phyloP scores from a whole-genome alignment of 2,329 filamentous ascomycete genomes.

The Paracoccidioides lutzii region DNA sequence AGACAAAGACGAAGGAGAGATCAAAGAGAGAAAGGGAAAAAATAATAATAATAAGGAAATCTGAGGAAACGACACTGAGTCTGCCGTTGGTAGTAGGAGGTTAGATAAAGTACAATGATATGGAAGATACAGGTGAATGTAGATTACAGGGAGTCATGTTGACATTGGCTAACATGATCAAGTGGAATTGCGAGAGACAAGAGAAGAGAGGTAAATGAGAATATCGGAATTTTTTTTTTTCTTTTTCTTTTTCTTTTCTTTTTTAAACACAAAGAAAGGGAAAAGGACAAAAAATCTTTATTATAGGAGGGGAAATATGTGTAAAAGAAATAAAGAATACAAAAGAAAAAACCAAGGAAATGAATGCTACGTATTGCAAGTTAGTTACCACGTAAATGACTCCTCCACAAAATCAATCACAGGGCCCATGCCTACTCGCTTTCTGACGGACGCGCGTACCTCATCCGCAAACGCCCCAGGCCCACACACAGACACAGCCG shows the following conservation, averaged over 20 bases:
- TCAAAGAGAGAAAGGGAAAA: background rate
- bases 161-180: background rate
- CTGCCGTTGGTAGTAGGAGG: too few species aligned
- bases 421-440: constrained; percentile 38
- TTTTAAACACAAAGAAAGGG: too few species aligned
- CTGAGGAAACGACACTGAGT: too few species aligned
- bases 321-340: constrained; percentile 1
- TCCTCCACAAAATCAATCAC: constrained; percentile 52
- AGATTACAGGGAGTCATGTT: background rate
- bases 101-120: too few species aligned
- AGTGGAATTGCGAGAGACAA: background rate
- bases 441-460: constrained; percentile 43
- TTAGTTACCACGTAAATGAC: constrained; percentile 47
- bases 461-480: constrained; percentile 51
- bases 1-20: background rate
- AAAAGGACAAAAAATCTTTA: too few species aligned
- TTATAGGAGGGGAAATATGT: background rate
- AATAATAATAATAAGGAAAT: constrained; percentile 1
- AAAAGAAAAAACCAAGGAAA: background rate
- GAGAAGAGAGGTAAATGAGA: background rate
- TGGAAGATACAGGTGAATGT: background rate
- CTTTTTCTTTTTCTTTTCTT: too few species aligned
- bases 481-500: constrained; percentile 50
- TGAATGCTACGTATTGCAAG: too few species aligned
- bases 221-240: background rate